Base-by-base conservation (phyloP, 1,284 basidiomycete species). In the Hemileia vastatrix region DNA sequence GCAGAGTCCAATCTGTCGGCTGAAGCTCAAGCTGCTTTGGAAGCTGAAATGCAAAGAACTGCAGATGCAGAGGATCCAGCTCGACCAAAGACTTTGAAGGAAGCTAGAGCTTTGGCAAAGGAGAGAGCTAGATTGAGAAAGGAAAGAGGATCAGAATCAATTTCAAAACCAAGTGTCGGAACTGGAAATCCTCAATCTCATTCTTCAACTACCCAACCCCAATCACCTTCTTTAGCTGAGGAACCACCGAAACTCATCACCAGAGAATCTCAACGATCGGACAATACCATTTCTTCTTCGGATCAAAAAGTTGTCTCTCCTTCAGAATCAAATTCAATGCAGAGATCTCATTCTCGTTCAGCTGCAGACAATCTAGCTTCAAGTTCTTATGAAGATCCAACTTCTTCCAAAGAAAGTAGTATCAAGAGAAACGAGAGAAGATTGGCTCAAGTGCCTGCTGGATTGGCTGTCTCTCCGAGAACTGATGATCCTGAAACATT, bases 1-100 rank as follows among this genome's bases (percentile, higher is more conserved):
- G 36, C 36, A 40, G 36, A 40, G 36, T 40, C 36, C 11, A 40
- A 40, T 40, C 36, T 40, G 15, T 11, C 36, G 8, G 15, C 48
- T 50, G 24, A 50, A 50, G 23, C 48, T 27, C 56, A 57, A 48
- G 57, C 54, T 32, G 55, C 31, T 18, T 47, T 63, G 54, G 61
- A 63, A 32, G 56, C 51, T 19, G 36, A 32, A 18, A n/a, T 62
- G n/a, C 24, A 36, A 15, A 31, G 43, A n/a, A 31, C 59, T 43
- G 61, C 64, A 15, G 64, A 64, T 6, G 33, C 32, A 24, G 58
- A 56, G 3, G 66, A 67, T 44, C 58, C 51, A 1, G 55, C 66
- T 48, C 59, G 67, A 1, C 67, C 67, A 0, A 58, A 65, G 15
- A 69, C 67, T 11, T 63, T 69, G 50, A 67, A 69, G 43, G 67